Percentiles rank a stretch among this genome's conserved stretches.
These are phyloP conservation scores for Gossypium davidsonii DNA, from an alignment of 441 rosid genomes.

Conservation along the genomic window DNA sequence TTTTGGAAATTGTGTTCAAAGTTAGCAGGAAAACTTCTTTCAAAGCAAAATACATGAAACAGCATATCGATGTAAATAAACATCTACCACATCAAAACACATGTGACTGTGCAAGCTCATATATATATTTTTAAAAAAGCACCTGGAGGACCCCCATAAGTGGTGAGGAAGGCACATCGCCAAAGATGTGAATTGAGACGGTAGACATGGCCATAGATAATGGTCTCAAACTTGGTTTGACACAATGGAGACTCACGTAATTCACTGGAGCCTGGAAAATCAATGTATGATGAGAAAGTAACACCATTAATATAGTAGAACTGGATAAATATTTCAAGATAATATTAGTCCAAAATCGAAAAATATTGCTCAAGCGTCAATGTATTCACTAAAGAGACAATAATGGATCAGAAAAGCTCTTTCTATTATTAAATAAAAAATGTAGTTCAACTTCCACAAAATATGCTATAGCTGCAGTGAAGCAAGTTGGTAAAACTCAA, in stretches of 20 bases:
- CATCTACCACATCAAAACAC: not conserved
- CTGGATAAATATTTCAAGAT: not conserved
- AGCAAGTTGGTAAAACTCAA: not conserved
- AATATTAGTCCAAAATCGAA: not conserved
- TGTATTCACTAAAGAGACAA: not conserved
- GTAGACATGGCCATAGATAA: conserved; percentile 65
- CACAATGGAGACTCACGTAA: conserved; percentile 57
- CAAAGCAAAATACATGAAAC: not conserved
- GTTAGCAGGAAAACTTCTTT: not conserved
- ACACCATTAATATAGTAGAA: not conserved
- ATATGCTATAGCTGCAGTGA: not conserved
- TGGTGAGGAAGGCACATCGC: conserved; percentile 76
- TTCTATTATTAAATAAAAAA: not conserved
- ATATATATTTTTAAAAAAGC: not conserved
- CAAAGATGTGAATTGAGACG: conserved; percentile 61
- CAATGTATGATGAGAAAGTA: not conserved
- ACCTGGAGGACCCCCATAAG: conserved; percentile 64
- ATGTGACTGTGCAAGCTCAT: not conserved
- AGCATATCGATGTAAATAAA: not conserved
- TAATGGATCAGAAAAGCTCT: not conserved
- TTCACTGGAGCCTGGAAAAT: conserved; percentile 58
- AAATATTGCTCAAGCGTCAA: not conserved
- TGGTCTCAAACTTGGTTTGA: conserved; percentile 66
- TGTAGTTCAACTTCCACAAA: not conserved
- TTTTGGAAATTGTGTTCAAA: not conserved